These are phyloP conservation scores for Agrostemma githago DNA, from an alignment of 148 eudicot genomes.

Conservation along the genomic window DNA sequence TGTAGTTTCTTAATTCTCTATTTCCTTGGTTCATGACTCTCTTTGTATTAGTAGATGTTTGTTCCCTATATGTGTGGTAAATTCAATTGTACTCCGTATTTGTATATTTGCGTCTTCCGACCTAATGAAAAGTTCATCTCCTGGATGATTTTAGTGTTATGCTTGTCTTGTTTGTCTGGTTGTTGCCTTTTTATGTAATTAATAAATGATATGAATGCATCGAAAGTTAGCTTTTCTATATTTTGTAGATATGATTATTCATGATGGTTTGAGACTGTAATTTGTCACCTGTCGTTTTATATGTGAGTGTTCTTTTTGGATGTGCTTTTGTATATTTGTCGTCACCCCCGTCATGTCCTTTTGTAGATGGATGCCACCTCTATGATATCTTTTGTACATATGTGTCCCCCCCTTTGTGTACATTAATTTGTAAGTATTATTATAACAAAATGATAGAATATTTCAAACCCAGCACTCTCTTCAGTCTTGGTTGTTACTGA, in stretches of 20 bases:
- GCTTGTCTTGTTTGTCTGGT: not conserved
- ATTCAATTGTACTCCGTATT: not conserved
- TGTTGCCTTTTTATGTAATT: not conserved
- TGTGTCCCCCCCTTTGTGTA: no score
- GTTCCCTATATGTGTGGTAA: not conserved
- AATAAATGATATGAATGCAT: not conserved
- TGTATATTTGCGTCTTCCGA: not conserved
- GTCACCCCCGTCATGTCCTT: no score
- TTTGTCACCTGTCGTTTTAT: no score
- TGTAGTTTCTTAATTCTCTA: not conserved
- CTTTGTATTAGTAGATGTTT: not conserved
- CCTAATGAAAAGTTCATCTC: not conserved
- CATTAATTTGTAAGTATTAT: no score
- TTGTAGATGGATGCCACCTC: no score
- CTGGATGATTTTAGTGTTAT: not conserved
- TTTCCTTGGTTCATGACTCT: not conserved
- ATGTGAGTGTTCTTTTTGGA: no score
- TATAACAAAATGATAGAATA: not conserved
- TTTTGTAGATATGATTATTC: no score
- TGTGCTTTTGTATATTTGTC: no score
- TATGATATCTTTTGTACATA: no score
- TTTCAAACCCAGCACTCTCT: not conserved
- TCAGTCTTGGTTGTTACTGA: constrained; percentile 3
- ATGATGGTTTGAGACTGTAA: no score
- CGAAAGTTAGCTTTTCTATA: no score